Evolutionary conservation across 768 basidiomycete species (phyloP), one percentile per base, ranked within the genome.

Genomic region (Lentinus tigrinus): DNA sequence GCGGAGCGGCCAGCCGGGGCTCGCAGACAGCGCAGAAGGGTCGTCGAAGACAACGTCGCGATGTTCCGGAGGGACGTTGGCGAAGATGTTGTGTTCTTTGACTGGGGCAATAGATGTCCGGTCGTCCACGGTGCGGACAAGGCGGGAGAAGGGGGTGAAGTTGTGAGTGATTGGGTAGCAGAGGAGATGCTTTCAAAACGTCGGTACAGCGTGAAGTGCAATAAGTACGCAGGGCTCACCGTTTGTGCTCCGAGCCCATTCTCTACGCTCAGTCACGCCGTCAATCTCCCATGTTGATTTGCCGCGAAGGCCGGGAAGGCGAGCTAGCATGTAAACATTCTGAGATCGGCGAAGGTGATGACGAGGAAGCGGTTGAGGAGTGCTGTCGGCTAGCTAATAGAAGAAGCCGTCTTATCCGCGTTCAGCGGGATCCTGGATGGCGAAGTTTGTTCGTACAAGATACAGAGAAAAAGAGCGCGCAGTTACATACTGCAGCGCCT

Each of bases 241-340:
- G 74, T 69, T 16, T 77, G 70, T 24, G 69, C 44, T 0, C 72
- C 75, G 55, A 87, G 74, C 52, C 74, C 76, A 3, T 74, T 75
- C 0, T 73, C 70, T 3, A 83, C 88, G 28, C 63, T 52, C 48
- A 69, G 74, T 85, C 89, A 90, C 89, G 11, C 78, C 81, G 34
- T 77, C 75, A 63, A 91, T 87, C 76, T 92, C 88, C 95, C 95
- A 98, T 5, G 89, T 84, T 7, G 97, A 95, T 64, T 92, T 93
- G 91, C 78, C 0, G 88, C 87, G 63, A 98, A 87, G 0, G 95
- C 93, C 2, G 97, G 96, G 71, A 98, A 97, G 0, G 91, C 90
- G 68, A 98, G 98, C 97, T 96, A 99, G 74, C 98, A 98, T 89
- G 78, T 97, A n/a, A n/a, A 98, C 72, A 95, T 98, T 81, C 98